Evolutionary conservation across 192 early-diverging fungal genomes (phyloP), one percentile per base, ranked within the genome.

Genomic region (Fimicolochytrium jonesii): DNA sequence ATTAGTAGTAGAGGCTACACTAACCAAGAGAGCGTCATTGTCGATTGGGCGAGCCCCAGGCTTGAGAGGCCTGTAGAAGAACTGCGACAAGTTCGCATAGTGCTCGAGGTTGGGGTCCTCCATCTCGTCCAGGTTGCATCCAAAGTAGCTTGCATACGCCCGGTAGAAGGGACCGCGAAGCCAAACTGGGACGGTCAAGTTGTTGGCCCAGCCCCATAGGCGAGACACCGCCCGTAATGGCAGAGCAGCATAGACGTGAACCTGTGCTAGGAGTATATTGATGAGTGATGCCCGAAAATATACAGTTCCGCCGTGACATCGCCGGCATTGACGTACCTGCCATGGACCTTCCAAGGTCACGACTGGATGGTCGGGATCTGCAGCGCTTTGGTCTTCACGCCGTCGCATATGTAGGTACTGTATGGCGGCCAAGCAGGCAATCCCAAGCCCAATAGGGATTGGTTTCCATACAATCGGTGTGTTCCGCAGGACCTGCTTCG

Each of bases 91-190:
- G 67, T 95, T 96, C 17, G 84, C 82, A 66, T 95, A 99, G 11
- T 77, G 69, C 2, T 69, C 76, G 23, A 98, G 68, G 66, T 90
- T 84, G 0, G 87, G 81, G 29, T 92, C 88, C 43, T 84, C 86
- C 89, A 97, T 95, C 72, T 99, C 97, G 22, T 90, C 90, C 34
- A 99, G 70, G 56, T 93, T 90, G 73, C 94, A 97, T 46, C 84
- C 86, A 73, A 95, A 99, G 15, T 90, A 66, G 71, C 80, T 85
- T 18, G 89, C 84, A 59, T 99, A 99, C 1, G 88, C 33, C 36
- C 70, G 74, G 66, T 92, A 92, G 51, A 92, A 68, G 4, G 90
- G 86, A 2, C 56, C 69, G 33, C 97, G 88, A 46, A 96, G 76
- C 57, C 70, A 70, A 9, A 74, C 58, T 0, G 97, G 97, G 22